A percentile compares a stretch with the other conserved stretches of the same genome.
Evolutionary conservation across 2,329 filamentous ascomycete genomes (phyloP).

Genomic region (Pseudocercospora ulei): DNA sequence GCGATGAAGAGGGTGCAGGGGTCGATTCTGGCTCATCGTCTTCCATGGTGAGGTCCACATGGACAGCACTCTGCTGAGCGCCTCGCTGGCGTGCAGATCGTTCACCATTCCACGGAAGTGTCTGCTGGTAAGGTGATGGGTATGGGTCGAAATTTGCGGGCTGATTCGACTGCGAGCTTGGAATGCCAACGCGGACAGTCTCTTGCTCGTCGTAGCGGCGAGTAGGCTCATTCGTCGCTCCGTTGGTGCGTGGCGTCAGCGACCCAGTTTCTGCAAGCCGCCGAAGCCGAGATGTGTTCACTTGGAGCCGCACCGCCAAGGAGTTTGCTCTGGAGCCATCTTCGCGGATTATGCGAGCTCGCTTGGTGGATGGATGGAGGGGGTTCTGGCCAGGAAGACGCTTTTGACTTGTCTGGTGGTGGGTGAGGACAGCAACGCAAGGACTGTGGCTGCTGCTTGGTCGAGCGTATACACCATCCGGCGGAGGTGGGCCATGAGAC

Average conservation of each 20-base stretch:
- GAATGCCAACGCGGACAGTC: background rate
- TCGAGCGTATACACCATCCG: slow-evolving; percentile 8
- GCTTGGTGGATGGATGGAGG: slow-evolving; percentile 2
- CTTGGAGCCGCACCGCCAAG: slow-evolving; percentile 12
- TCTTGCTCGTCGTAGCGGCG: background rate
- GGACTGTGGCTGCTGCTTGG: slow-evolving; percentile 5
- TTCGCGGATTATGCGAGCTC: slow-evolving; percentile 12
- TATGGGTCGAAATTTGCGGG: background rate
- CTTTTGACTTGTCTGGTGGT: slow-evolving; percentile 2
- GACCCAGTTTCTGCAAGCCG: background rate
- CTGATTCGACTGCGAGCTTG: background rate
- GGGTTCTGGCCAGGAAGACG: background rate
- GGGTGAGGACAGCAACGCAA: background rate
- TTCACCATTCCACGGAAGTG: background rate
- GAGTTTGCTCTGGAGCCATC: slow-evolving; percentile 11
- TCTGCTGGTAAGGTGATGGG: slow-evolving; percentile 1
- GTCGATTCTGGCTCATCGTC: background rate
- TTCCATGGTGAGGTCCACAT: slow-evolving; percentile 4
- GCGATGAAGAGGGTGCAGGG: background rate
- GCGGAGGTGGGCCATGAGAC: slow-evolving; percentile 7
- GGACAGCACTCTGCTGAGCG: slow-evolving; percentile 1
- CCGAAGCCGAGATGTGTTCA: background rate
- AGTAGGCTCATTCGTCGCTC: background rate
- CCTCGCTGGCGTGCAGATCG: background rate
- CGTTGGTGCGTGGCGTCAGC: background rate